These are phyloP conservation scores for Pichia cabralensis DNA, from an alignment of 805 yeast genomes.

Conservation along the genomic window DNA sequence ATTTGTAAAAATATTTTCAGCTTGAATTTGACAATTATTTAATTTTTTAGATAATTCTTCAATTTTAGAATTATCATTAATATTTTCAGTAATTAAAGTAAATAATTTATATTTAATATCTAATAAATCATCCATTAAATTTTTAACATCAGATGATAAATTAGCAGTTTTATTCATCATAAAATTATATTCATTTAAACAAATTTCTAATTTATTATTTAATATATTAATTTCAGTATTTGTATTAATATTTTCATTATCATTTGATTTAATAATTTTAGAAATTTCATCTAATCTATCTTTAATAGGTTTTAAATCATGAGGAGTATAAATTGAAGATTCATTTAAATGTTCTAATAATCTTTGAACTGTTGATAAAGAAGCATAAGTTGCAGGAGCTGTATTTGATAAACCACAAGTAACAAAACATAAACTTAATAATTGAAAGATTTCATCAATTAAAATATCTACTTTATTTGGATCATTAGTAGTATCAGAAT, in stretches of 20 bases:
- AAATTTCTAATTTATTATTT: slow-evolving; percentile 53
- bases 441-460: slow-evolving; percentile 83
- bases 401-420: slow-evolving; percentile 86
- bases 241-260: slow-evolving; percentile 13
- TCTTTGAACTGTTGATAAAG: slow-evolving; percentile 77
- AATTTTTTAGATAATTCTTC: slow-evolving; percentile 12
- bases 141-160: slow-evolving; percentile 40
- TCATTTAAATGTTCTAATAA: slow-evolving; percentile 75
- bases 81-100: slow-evolving; percentile 41
- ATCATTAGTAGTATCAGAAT: slow-evolving; percentile 3
- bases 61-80: slow-evolving; percentile 15
- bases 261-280: slow-evolving; percentile 45
- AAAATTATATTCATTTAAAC: slow-evolving; percentile 45
- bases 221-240: slow-evolving; percentile 34
- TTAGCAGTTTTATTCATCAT: slow-evolving; percentile 48
- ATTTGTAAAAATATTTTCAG: slow-evolving; percentile 15
- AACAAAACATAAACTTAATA: slow-evolving; percentile 75
- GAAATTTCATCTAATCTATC: slow-evolving; percentile 63
- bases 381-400: slow-evolving; percentile 92
- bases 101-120: slow-evolving; percentile 49
- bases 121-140: slow-evolving; percentile 50
- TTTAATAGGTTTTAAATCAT: slow-evolving; percentile 72
- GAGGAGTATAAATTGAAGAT: slow-evolving; percentile 70
- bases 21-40: slow-evolving; percentile 16
- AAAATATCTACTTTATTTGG: slow-evolving; percentile 58